Evolutionary conservation across 768 basidiomycete species (phyloP).

Genomic region (Podaxis rugospora): DNA sequence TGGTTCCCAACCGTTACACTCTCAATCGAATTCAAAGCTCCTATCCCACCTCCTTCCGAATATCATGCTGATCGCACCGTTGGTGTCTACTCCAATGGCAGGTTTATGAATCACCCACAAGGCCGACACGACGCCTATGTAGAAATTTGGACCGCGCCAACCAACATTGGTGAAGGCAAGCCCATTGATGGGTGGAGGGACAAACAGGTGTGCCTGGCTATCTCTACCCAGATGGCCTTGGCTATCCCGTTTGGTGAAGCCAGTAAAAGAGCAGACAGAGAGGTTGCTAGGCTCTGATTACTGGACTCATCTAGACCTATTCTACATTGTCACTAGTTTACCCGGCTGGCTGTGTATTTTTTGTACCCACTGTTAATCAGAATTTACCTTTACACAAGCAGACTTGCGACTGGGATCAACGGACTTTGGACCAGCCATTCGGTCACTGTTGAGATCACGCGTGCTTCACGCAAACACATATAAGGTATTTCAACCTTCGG

Average conservation of each 20-base stretch:
- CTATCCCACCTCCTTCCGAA: conserved; percentile 40
- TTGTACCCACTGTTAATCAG: not conserved
- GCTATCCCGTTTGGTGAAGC: conserved; percentile 40
- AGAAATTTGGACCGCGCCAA: conserved; percentile 66
- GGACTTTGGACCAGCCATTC: not conserved
- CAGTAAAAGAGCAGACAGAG: conserved; percentile 22
- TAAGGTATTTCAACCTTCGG: not conserved
- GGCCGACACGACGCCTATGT: conserved; percentile 54
- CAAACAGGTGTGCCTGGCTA: conserved; percentile 57
- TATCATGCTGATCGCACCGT: conserved; percentile 47
- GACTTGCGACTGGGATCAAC: not conserved
- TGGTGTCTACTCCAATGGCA: conserved; percentile 48
- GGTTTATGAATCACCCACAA: conserved; percentile 49
- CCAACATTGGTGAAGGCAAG: conserved; percentile 43
- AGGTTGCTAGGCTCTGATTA: conserved; percentile 18
- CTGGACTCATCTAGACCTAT: not conserved
- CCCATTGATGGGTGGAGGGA: conserved; percentile 50
- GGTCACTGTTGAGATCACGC: not conserved
- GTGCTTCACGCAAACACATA: not conserved
- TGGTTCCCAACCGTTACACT: conserved; percentile 66
- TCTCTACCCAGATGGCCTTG: conserved; percentile 59
- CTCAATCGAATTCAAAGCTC: conserved; percentile 59
- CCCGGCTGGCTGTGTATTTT: not conserved
- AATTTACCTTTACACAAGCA: not conserved
- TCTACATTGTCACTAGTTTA: not conserved